Evolutionary conservation across 768 basidiomycete species (phyloP), one percentile per base, ranked within the genome.

Genomic region (Piloderma croceum): DNA sequence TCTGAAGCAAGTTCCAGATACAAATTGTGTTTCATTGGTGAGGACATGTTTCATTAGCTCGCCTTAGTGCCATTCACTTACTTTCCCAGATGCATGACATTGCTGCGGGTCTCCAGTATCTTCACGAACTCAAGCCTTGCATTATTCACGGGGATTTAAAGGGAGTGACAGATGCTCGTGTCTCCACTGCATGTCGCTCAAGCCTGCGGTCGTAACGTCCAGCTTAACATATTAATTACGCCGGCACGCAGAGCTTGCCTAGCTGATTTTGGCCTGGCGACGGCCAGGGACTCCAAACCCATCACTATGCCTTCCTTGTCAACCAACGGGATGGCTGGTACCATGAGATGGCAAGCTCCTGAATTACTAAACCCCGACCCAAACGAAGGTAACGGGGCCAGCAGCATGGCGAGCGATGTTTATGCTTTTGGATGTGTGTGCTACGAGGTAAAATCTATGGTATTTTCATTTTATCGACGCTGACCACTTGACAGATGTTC

Each of bases 351-450:
- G 52, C 43, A 43, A n/a, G n/a, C n/a, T n/a, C n/a, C n/a, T n/a
- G n/a, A n/a, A n/a, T n/a, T n/a, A n/a, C n/a, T n/a, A n/a, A 25
- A 50, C 50, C 17, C 52, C 52, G 13, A 48, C 51, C 24, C 50
- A 6, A 36, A 45, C 27, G 45, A 45, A 6, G 42, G 34, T 3
- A 38, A 44, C 36, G 44, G 31, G 3, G 24, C 23, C 2, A 49
- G 39, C 7, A 52, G 39, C 19, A 52, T 54, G 43, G 29, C 37
- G 19, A 59, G 56, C 24, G 63, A 65, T 38, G 58, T 65, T 20
- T 65, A 67, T 37, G 51, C 63, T 5, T 57, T 65, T 36, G 64
- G 54, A n/a, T n/a, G n/a, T 3, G 51, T 62, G 27, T 42, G 54
- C 9, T 65, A 62, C 39, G 64, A 65, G 60, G 63, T 64, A 27